These are phyloP conservation scores for Selaginella tamariscina DNA, from an alignment of 75 land plant species.

Conservation along the genomic window DNA sequence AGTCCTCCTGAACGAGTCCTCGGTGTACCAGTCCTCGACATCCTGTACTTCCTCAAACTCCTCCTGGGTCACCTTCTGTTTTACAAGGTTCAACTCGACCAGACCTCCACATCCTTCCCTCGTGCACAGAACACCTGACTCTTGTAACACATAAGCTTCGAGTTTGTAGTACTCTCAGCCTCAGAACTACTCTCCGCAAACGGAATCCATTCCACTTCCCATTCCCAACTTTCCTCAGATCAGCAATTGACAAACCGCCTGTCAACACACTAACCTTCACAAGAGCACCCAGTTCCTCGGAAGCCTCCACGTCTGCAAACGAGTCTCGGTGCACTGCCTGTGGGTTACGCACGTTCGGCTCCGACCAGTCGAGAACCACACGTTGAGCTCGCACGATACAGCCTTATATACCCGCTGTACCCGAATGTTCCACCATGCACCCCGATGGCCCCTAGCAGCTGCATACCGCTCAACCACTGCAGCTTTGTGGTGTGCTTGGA, in stretches of 20 bases:
- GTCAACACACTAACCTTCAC: slow-evolving; percentile 65
- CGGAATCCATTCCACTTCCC: no score
- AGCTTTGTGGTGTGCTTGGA: slow-evolving; percentile 42
- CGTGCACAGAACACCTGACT: no score
- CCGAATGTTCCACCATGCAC: slow-evolving; percentile 77
- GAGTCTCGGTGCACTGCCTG: slow-evolving; percentile 49
- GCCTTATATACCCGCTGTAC: slow-evolving; percentile 64
- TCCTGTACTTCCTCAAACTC: no score
- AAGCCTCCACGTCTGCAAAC: slow-evolving; percentile 55
- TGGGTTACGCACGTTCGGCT: slow-evolving; percentile 40
- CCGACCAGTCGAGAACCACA: slow-evolving; percentile 75
- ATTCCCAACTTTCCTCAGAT: slow-evolving; percentile 54
- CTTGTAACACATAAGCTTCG: no score
- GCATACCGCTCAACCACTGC: slow-evolving; percentile 28
- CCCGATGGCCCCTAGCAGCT: slow-evolving; percentile 35
- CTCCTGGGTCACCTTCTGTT: no score
- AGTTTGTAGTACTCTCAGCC: no score
- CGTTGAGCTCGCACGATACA: slow-evolving; percentile 52
- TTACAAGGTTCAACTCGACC: no score
- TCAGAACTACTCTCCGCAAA: no score
- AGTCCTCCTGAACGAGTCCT: no score
- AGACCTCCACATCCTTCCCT: no score
- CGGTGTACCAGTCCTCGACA: no score
- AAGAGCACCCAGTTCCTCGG: slow-evolving; percentile 31
- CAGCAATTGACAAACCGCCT: slow-evolving; percentile 64